These are phyloP conservation scores for Rhodotorula sp. DNA, from an alignment of 1,284 basidiomycete species.

Conservation along the genomic window DNA sequence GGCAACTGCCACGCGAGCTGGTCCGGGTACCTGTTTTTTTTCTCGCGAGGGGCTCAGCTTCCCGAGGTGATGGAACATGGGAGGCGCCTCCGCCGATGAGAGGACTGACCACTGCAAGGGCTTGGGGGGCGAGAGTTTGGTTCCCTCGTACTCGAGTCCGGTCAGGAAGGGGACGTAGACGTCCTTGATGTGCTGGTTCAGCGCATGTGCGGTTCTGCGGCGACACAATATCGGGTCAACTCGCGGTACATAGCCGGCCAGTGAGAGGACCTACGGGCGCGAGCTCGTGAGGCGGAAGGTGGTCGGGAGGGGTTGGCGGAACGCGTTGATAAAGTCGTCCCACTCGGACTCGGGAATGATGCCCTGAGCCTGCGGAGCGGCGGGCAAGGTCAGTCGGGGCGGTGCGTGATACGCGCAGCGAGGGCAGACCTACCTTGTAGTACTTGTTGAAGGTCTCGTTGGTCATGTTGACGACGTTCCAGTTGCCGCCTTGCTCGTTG, in stretches of 20 bases:
- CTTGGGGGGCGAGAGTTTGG: slow-evolving; percentile 71
- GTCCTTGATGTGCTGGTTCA: slow-evolving; percentile 71
- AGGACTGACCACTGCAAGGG: slow-evolving; percentile 68
- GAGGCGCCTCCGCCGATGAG: too few species aligned
- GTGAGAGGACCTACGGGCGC: slow-evolving; percentile 63
- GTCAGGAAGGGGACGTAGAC: slow-evolving; percentile 74
- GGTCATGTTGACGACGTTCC: slow-evolving; percentile 19
- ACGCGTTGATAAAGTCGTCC: slow-evolving; percentile 66
- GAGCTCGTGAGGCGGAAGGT: slow-evolving; percentile 92
- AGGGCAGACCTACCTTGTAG: slow-evolving; percentile 56
- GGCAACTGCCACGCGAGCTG: slow-evolving; percentile 95
- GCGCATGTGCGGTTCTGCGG: slow-evolving; percentile 65
- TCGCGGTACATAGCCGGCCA: neutral
- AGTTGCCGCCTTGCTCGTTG: slow-evolving; percentile 20
- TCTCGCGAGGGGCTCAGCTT: neutral
- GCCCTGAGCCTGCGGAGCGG: slow-evolving; percentile 53
- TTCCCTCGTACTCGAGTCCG: slow-evolving; percentile 74
- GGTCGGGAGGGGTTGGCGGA: slow-evolving; percentile 79
- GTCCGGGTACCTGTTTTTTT: slow-evolving; percentile 74
- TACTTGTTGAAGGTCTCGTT: slow-evolving; percentile 62
- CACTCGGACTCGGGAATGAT: slow-evolving; percentile 71
- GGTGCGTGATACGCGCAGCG: slow-evolving; percentile 9
- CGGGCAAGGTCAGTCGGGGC: neutral
- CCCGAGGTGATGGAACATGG: too few species aligned
- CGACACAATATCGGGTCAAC: neutral